Evolutionary conservation across 2,329 filamentous ascomycete species (phyloP), one percentile per base, ranked within the genome.

Genomic region (Fusarium equiseti): DNA sequence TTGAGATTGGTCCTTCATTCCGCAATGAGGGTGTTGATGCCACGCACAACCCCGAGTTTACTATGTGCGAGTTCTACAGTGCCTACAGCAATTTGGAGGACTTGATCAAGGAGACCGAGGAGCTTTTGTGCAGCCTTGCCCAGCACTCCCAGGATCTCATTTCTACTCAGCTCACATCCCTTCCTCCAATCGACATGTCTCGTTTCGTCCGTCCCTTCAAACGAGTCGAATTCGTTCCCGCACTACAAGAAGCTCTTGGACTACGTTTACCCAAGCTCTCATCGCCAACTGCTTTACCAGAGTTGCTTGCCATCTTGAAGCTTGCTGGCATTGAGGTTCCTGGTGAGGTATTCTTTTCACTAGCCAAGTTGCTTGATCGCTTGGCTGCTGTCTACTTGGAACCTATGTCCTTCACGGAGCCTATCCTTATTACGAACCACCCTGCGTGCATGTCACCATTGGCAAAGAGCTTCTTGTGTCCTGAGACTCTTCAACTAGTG

Each of bases 1-100:
- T 97, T 77, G 96, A 99, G 81, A 95, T 99, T 70, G 96, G 96
- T 1, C 91, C 93, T 6, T 90, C 90, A 15, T 99, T 99, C 81
- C 89, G 96, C 45, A 99, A 99, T 78, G 96, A 99, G 83, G 93
- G 94, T 79, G 83, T 97, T 38, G 95, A 98, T 79, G 88, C 88
- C 31, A 97, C 94, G 0, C 96, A 99, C 79, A 99, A 99, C 77
- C 95, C 96, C 1, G 96, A 99, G 78, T 99, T 98, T 81, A 96
- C 93, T 46, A 98, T 93, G 65, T 98, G 95, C 84, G 96, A 99
- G 81, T 98, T 97, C 82, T 99, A 99, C 81, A 91, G 92, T 66
- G 91, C 95, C 5, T 97, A 95, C 76, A 90, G 91, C 65, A 92
- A 91, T 70, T 86, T 98, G 0, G 83, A 90, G 38, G 88, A 92